Conservation (phyloP, 768 basidiomycete species). For the Leccinellum rugosiceps region DNA sequence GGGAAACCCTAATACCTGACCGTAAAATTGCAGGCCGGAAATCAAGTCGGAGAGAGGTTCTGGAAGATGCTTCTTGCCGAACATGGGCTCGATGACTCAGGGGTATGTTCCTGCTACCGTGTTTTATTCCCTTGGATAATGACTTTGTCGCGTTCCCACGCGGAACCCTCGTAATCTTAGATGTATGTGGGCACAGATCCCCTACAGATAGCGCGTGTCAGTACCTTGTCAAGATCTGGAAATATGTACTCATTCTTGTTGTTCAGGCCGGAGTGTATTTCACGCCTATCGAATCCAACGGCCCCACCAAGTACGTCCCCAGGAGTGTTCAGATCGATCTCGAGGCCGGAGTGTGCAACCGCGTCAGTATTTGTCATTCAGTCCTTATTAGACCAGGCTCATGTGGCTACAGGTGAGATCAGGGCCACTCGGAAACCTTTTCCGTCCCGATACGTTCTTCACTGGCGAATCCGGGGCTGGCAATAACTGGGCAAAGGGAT, state of each 20-base stretch:
- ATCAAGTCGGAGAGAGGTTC: slow-evolving; percentile 81
- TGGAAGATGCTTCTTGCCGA: slow-evolving; percentile 87
- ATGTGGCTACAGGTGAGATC: slow-evolving; percentile 51
- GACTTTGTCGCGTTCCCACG: slow-evolving; percentile 11
- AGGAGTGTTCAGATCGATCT: slow-evolving; percentile 89
- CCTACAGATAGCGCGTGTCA: slow-evolving; percentile 69
- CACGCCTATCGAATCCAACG: slow-evolving; percentile 55
- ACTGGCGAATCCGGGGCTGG: slow-evolving; percentile 66
- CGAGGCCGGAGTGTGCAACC: slow-evolving; percentile 82
- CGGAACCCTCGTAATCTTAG: slow-evolving; percentile 32
- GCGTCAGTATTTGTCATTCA: slow-evolving; percentile 41
- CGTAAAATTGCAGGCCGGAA: slow-evolving; percentile 51
- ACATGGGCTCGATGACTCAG: slow-evolving; percentile 73
- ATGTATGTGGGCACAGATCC: slow-evolving; percentile 71
- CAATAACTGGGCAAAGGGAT: slow-evolving; percentile 97
- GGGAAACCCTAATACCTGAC: slow-evolving; percentile 18
- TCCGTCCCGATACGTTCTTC: slow-evolving; percentile 85
- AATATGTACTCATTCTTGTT: neutral
- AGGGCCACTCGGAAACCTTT: slow-evolving; percentile 69
- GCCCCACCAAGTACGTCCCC: slow-evolving; percentile 75
- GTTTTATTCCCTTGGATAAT: slow-evolving; percentile 11
- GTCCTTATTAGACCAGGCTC: neutral
- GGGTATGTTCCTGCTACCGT: slow-evolving; percentile 41
- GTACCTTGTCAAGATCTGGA: slow-evolving; percentile 17
- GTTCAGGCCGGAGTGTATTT: slow-evolving; percentile 79